Base-by-base conservation (phyloP, 306 rosid genomes). In the Coriaria nepalensis region DNA sequence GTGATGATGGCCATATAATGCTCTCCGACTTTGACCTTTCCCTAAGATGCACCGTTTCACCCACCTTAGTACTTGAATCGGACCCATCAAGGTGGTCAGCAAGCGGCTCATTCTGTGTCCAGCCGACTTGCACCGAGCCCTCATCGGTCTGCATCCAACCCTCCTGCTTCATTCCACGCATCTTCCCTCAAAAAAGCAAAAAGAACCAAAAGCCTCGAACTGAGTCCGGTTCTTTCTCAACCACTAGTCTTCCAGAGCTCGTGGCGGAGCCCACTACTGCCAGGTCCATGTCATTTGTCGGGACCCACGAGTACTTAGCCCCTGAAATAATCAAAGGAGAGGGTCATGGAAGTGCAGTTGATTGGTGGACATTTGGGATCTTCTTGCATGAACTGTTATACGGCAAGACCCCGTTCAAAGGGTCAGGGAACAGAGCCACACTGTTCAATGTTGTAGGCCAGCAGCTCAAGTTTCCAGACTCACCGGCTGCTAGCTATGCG, bases 311-410 rank as follows among this genome's bases (percentile, higher is more conserved):
- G 45, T 75, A 75, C 50, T 66, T 75, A 2, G 81, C 81, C 11
- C 80, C 80, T 9, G 80, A 74, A 50, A 74, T 74, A 2, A 70
- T 74, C 57, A 67, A 66, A 50, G 77, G 81, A 14, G 81, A 75
- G 56, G 77, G 81, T 6, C 81, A 75, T 41, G 81, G 81, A 45
- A 75, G 81, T 45, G 81, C 81, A 38, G 81, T 75, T 7, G 81
- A 75, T 33, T 70, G 77, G 81, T 75, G 81, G 81, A 75, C 81
- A 8, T 67, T 70, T 5, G 81, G 81, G 29, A 75, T 75, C 43
- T 75, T 75, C 66, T 49, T 75, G 60, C 66, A 75, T 6, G 81
- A 75, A 57, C 47, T 75, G 2, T 53, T 75, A 5, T 68, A 70
- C 8, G 74, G 81, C 5, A 70, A 62, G 7, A 75, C 81, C 2